Conservation (phyloP, 140 eudicot genomes). For the Eryngium alpinum region DNA sequence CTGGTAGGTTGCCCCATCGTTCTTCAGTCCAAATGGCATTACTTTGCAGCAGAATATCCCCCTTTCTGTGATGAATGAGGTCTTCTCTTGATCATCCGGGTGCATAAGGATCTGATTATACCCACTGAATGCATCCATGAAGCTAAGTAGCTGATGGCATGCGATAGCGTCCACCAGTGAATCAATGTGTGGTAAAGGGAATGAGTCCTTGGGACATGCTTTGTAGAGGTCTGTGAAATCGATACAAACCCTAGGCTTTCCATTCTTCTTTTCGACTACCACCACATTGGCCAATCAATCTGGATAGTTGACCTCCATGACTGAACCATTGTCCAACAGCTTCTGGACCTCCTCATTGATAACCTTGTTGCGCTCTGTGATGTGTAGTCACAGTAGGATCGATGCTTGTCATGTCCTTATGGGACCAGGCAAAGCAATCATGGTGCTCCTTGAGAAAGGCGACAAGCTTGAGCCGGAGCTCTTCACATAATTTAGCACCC, state of each 20-base stretch:
- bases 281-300: no score
- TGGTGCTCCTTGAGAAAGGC: no score
- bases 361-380: no score
- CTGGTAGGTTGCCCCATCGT: background rate
- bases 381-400: no score
- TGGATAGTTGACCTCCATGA: no score
- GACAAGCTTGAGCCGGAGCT: no score
- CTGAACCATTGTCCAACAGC: background rate
- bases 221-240: background rate
- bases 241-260: background rate
- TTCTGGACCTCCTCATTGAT: background rate
- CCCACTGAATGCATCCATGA: background rate
- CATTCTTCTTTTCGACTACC: no score
- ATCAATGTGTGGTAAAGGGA: background rate
- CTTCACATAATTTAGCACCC: no score
- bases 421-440: no score
- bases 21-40: background rate
- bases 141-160: background rate
- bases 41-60: background rate
- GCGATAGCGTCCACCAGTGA: background rate
- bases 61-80: background rate
- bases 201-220: background rate
- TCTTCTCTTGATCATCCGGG: background rate
- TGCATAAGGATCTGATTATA: background rate
- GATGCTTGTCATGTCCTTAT: no score